phyloP scores from a whole-genome alignment of 2,329 filamentous ascomycete genomes.

The Aspergillus proliferans region DNA sequence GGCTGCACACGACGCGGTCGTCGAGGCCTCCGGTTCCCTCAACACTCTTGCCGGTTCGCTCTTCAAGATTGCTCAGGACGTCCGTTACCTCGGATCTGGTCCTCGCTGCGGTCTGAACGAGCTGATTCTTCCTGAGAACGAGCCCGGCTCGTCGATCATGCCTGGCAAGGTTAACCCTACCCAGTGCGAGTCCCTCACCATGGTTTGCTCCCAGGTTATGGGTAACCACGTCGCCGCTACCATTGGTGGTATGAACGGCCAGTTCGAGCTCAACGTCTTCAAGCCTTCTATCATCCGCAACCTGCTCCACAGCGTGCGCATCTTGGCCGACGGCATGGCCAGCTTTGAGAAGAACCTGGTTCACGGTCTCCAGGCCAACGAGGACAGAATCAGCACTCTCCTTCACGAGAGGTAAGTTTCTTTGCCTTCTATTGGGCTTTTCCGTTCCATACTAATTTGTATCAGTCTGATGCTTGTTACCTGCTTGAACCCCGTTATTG shows the following conservation, averaged over 20 bases:
- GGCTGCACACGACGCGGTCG: conserved; percentile 89
- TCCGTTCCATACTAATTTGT: conserved; percentile 15
- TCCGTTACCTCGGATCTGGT: conserved; percentile 92
- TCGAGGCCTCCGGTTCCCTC: conserved; percentile 86
- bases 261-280: conserved; percentile 99
- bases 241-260: conserved; percentile 92
- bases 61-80: conserved; percentile 97
- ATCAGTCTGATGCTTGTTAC: conserved; percentile 91
- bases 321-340: conserved; percentile 85
- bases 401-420: conserved; percentile 81
- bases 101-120: conserved; percentile 94
- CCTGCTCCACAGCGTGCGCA: conserved; percentile 81
- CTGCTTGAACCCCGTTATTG: conserved; percentile 94
- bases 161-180: conserved; percentile 99
- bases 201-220: conserved; percentile 97
- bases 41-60: conserved; percentile 89
- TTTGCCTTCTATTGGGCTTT: not conserved
- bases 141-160: conserved; percentile 97
- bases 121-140: conserved; percentile 90
- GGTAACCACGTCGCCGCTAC: conserved; percentile 92
- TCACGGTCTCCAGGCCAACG: conserved; percentile 80
- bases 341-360: conserved; percentile 95
- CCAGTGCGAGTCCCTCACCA: conserved; percentile 94
- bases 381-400: conserved; percentile 81
- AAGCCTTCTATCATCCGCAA: conserved; percentile 96